phyloP scores from a whole-genome alignment of 2,329 filamentous ascomycete genomes.

The Cytospora paraplurivora region DNA sequence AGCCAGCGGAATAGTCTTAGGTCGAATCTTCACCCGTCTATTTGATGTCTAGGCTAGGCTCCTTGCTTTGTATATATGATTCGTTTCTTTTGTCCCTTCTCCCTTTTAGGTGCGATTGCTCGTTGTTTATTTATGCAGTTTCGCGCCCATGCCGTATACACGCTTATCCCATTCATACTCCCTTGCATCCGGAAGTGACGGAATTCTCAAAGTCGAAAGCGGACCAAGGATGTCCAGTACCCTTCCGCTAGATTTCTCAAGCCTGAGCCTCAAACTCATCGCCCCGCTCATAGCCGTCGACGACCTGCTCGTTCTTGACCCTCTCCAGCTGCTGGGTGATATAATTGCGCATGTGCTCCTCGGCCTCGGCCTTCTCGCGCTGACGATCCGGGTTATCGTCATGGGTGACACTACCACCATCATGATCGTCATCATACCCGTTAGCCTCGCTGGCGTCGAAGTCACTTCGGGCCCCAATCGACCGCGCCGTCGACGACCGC shows the following conservation, averaged over 20 bases:
- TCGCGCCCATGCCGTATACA: background rate
- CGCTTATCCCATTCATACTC: background rate
- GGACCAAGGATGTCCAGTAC: background rate
- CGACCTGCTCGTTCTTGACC: constrained; percentile 61
- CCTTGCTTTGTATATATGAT: background rate
- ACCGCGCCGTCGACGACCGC: constrained; percentile 79
- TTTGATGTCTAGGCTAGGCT: background rate
- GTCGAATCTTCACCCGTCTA: background rate
- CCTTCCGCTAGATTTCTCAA: background rate
- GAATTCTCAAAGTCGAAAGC: background rate
- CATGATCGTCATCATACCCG: constrained; percentile 48
- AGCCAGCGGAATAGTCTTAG: background rate
- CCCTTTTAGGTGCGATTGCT: constrained; percentile 2
- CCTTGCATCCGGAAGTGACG: background rate
- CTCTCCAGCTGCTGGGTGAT: constrained; percentile 78
- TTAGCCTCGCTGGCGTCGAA: constrained; percentile 57
- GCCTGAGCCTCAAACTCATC: constrained; percentile 52
- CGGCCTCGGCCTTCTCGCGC: constrained; percentile 55
- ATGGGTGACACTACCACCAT: constrained; percentile 48
- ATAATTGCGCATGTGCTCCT: constrained; percentile 77
- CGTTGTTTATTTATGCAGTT: constrained; percentile 8
- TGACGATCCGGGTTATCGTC: constrained; percentile 56
- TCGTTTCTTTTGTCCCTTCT: background rate
- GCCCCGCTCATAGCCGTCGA: constrained; percentile 42
- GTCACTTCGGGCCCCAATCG: constrained; percentile 82